phyloP scores from a whole-genome alignment of 139 green algal species.

The Coelastrella sp. region DNA sequence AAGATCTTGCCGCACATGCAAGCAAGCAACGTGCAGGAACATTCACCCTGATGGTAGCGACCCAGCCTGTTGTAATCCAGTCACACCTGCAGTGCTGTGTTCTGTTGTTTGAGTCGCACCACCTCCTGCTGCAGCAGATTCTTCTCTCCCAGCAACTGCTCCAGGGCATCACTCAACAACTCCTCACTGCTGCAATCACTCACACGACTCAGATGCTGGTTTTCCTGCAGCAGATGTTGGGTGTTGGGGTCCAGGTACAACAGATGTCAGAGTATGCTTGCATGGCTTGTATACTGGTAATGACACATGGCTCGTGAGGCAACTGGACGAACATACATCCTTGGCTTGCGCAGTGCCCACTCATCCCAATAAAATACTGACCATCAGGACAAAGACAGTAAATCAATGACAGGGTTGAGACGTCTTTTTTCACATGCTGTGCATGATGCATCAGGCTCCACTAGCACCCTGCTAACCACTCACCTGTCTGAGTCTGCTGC shows the following conservation, averaged over 20 bases:
- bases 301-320: too few species aligned
- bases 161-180: conserved; percentile 21
- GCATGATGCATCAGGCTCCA: too few species aligned
- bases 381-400: not conserved
- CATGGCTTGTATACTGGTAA: too few species aligned
- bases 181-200: not conserved
- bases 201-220: conserved; percentile 15
- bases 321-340: too few species aligned
- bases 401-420: not conserved
- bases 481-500: not conserved
- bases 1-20: too few species aligned
- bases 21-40: not conserved
- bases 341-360: too few species aligned
- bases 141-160: conserved; percentile 39
- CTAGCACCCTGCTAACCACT: too few species aligned
- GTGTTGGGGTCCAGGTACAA: too few species aligned
- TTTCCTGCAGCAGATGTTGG: not conserved
- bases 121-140: conserved; percentile 15
- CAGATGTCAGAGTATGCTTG: too few species aligned
- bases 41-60: not conserved
- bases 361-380: too few species aligned
- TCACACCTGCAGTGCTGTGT: conserved; percentile 24
- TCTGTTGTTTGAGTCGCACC: not conserved
- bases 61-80: not conserved
- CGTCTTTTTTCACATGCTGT: too few species aligned